A percentile compares a stretch with the other conserved stretches of the same genome.
Evolutionary conservation across 2,329 filamentous ascomycete species (phyloP).

Genomic region (Aspergillus nomiae): DNA sequence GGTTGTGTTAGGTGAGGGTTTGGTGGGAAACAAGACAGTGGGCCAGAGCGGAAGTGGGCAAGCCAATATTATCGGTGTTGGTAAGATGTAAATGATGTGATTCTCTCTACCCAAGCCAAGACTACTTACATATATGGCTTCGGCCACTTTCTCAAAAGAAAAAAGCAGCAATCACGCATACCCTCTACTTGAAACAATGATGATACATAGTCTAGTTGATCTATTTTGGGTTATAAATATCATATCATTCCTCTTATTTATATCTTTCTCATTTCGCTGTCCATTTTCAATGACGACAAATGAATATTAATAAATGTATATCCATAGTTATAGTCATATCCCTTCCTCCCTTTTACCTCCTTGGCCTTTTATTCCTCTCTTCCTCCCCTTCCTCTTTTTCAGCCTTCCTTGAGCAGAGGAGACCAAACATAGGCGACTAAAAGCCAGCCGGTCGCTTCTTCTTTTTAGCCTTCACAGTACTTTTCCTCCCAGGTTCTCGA

Average conservation of each 20-base stretch:
- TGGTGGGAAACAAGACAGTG: background rate
- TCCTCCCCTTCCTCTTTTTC: background rate
- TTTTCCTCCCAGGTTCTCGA: constrained; percentile 33
- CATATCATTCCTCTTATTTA: too few relatives aligned
- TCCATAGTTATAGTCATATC: too few relatives aligned
- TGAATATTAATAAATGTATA: background rate
- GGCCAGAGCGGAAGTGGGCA: background rate
- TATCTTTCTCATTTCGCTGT: background rate
- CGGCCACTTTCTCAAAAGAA: background rate
- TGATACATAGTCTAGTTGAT: background rate
- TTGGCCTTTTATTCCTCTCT: too few relatives aligned
- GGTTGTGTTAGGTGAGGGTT: background rate
- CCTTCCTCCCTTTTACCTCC: background rate
- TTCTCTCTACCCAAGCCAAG: background rate
- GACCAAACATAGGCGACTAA: constrained; percentile 59
- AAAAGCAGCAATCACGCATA: background rate
- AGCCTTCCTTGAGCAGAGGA: background rate
- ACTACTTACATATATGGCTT: background rate
- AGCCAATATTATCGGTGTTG: background rate
- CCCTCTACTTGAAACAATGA: background rate
- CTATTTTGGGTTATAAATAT: background rate
- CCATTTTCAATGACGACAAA: background rate
- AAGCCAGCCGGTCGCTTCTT: constrained; percentile 46
- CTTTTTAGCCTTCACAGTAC: constrained; percentile 35
- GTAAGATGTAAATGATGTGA: background rate